Percentiles rank a stretch among this genome's conserved stretches.
Conservation (phyloP, 2,329 filamentous ascomycete species). For the Phaeosphaeriaceae sp. region DNA sequence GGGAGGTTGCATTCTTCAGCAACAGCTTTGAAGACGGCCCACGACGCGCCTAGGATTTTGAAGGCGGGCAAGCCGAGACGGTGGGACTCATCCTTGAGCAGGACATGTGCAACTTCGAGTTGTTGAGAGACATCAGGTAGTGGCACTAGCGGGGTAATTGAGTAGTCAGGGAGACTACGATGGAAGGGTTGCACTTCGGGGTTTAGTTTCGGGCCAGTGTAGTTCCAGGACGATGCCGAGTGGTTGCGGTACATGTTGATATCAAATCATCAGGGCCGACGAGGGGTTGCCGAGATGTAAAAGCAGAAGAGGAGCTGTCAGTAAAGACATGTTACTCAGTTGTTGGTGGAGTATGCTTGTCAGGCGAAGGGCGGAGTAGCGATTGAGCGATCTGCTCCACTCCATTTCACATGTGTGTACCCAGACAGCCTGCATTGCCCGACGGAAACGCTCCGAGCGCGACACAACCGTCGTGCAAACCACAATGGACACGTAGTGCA, state of each 20-base stretch:
- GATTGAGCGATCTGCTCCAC: not conserved
- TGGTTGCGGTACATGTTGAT: slow-evolving; percentile 36
- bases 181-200: slow-evolving; percentile 59
- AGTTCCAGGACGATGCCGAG: slow-evolving; percentile 31
- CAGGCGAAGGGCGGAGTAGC: not conserved
- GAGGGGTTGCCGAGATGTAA: not conserved
- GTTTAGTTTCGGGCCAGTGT: slow-evolving; percentile 16
- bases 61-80: slow-evolving; percentile 76
- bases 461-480: not conserved
- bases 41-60: slow-evolving; percentile 82
- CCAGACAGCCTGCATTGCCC: not conserved
- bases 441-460: not conserved
- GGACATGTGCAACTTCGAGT: slow-evolving; percentile 60
- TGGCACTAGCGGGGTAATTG: slow-evolving; percentile 61
- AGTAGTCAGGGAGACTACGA: slow-evolving; percentile 62
- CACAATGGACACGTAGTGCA: no score
- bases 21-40: slow-evolving; percentile 70
- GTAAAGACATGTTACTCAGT: not conserved
- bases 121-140: slow-evolving; percentile 62
- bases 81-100: slow-evolving; percentile 74
- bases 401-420: not conserved
- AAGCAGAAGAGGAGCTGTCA: no score
- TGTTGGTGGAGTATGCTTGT: not conserved
- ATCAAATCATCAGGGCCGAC: not conserved
- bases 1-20: slow-evolving; percentile 54